Percentiles rank a stretch among this genome's conserved stretches.
These are phyloP conservation scores for Lecanicillium sp. DNA, from an alignment of 2,329 filamentous ascomycete species.

Conservation along the genomic window DNA sequence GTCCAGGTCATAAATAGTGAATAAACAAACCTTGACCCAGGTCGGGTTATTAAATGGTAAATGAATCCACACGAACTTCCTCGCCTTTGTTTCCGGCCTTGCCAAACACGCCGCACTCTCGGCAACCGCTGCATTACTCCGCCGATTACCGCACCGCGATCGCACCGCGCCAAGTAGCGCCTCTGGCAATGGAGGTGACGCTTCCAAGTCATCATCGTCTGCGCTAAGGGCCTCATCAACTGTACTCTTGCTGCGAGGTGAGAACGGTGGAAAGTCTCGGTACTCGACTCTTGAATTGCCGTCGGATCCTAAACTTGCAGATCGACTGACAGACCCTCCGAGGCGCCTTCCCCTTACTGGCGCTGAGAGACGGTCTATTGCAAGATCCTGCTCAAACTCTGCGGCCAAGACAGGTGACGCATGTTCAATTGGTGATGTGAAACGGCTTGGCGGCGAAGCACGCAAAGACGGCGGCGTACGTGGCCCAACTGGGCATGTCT, in stretches of 20 bases:
- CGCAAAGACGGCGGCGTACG: conserved; percentile 17
- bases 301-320: conserved; percentile 25
- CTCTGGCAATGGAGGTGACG: conserved; percentile 24
- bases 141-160: neutral
- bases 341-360: conserved; percentile 20
- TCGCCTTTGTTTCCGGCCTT: conserved; percentile 24
- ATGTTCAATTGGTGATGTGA: conserved; percentile 18
- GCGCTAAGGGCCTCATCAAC: conserved; percentile 15
- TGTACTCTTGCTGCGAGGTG: conserved; percentile 25
- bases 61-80: conserved; percentile 52
- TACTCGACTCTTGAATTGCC: conserved; percentile 20
- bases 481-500: conserved; percentile 19
- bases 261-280: conserved; percentile 27
- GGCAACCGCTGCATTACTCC: conserved; percentile 12
- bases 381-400: conserved; percentile 29
- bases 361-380: conserved; percentile 29
- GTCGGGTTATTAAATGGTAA: conserved; percentile 48
- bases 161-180: conserved; percentile 21
- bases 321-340: conserved; percentile 24
- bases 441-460: conserved; percentile 19
- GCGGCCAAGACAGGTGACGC: conserved; percentile 26
- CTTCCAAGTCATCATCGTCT: conserved; percentile 16
- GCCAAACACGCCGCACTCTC: conserved; percentile 19
- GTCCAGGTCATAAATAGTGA: conserved; percentile 11
- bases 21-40: conserved; percentile 45